Evolutionary conservation across 768 basidiomycete genomes (phyloP), one percentile per base, ranked within the genome.

Genomic region (Tephrocybe sp.): DNA sequence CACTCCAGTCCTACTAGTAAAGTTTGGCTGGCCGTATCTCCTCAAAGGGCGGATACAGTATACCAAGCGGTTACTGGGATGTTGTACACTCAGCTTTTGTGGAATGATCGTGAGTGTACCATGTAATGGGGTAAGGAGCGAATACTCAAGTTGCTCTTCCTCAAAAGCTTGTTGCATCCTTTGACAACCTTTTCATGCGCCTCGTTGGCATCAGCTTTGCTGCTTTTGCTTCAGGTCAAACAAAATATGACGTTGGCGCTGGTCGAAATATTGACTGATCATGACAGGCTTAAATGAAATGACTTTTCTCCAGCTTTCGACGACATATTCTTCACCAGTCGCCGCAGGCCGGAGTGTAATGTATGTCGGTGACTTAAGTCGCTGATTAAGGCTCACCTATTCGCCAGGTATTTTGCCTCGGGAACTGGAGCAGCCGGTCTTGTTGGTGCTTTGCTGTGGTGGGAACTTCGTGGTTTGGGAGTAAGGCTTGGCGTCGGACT

Each of bases 371-470:
- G 1, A 24, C 20, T 28, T 15, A 4, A 30, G 7, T 14, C 11
- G 17, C 1, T 26, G 2, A 14, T n/a, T 4, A n/a, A 26, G 1
- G 8, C 33, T 36, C 11, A 50, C 28, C 7, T 15, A 14, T n/a
- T 4, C 8, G 11, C 14, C 20, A 90, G 89, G 6, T 97, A 93
- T 62, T 99, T 98, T 67, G 86, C 95, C 5, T 87, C 88, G 5
- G 96, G 96, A 1, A 98, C 96, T 0, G 96, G 96, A 2, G 92
- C 89, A 4, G 96, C 96, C 0, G 96, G 96, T 0, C 80, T 99
- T 1, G 87, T 86, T 0, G 96, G 96, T 5, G 93, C 96, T 0
- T 88, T 89, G 32, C 62, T 97, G 9, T 98, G 96, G 96, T 98
- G 96, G 96, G 77, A 93, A 56, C 72, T 98, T 3, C 76, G 96